Conservation (phyloP, 176 grass and related monocot species). For the Juncus inflexus region DNA sequence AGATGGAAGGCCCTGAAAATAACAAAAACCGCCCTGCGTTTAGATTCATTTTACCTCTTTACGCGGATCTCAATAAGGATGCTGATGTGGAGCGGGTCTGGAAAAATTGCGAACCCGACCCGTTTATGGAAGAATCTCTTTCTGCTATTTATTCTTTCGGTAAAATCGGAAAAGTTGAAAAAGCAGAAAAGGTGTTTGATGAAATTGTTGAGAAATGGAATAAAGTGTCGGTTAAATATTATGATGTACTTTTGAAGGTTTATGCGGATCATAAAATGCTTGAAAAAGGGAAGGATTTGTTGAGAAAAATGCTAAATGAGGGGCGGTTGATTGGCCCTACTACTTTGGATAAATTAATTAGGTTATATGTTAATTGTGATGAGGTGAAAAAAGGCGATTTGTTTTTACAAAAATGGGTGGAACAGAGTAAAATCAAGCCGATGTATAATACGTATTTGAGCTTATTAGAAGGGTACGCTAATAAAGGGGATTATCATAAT, state of each 20-base stretch:
- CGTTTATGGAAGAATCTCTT: slow-evolving; percentile 37
- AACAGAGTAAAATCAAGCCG: slow-evolving; percentile 37
- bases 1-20: slow-evolving; percentile 44
- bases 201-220: slow-evolving; percentile 31
- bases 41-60: slow-evolving; percentile 50
- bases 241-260: slow-evolving; percentile 47
- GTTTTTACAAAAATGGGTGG: slow-evolving; percentile 40
- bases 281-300: slow-evolving; percentile 43
- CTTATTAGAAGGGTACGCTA: slow-evolving; percentile 48
- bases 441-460: slow-evolving; percentile 33
- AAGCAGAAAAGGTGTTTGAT: slow-evolving; percentile 47
- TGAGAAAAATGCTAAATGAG: slow-evolving; percentile 41
- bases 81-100: slow-evolving; percentile 62
- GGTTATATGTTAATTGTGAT: slow-evolving; percentile 56
- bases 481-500: slow-evolving; percentile 70
- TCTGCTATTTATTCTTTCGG: slow-evolving; percentile 58
- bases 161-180: slow-evolving; percentile 46
- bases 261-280: slow-evolving; percentile 65
- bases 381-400: slow-evolving; percentile 55
- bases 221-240: slow-evolving; percentile 40
- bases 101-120: slow-evolving; percentile 37
- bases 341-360: slow-evolving; percentile 53
- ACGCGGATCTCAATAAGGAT: slow-evolving; percentile 48
- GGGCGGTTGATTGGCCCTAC: slow-evolving; percentile 23
- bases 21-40: slow-evolving; percentile 25